Evolutionary conservation across 768 basidiomycete genomes (phyloP), one percentile per base, ranked within the genome.

Genomic region (Kwoniella europaea): DNA sequence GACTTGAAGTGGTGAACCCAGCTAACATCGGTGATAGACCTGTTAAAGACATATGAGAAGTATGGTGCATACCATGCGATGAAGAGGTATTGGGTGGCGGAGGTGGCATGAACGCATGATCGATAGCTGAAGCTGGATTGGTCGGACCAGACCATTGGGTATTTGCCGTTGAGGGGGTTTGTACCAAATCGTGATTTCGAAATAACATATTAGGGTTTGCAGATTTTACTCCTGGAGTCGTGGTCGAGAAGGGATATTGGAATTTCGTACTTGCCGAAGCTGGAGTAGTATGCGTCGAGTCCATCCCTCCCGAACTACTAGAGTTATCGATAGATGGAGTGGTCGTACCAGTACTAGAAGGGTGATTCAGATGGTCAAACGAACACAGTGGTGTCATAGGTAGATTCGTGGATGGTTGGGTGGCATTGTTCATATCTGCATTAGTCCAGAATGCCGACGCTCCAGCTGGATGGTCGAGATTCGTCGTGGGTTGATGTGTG

Each of bases 11-110:
- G 18, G 50, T 64, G 44, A 71, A 71, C 5, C 53, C 54, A 18
- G 71, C 53, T 16, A 71, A 62, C 60, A 71, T 71, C 10, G 71
- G 71, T 15, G 71, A 63, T 5, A 67, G 55, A 4, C 71, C 71
- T 43, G 71, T 68, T 18, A 68, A 56, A 44, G 65, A 67, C 35
- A 53, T 53, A 24, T 61, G 59, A 20, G 53, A 44, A 18, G 27
- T 18, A 46, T 65, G 64, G 27, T 56, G 29, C 57, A 67, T 67
- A 9, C 52, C 54, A 7, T 15, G 65, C 22, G 24, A 22, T 29
- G 61, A 42, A 57, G 68, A 35, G n/a, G 55, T 44, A 24, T 58
- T 58, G 1, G 61, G 68, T 7, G 55, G 61, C 3, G 68, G 62
- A 18, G 62, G 62, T 1, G 68, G 62, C 61, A 69, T 63, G 22